Percentiles rank a stretch among this genome's conserved stretches.
Conservation (phyloP, 768 basidiomycete genomes). For the Phlebiopsis flavidoalba region DNA sequence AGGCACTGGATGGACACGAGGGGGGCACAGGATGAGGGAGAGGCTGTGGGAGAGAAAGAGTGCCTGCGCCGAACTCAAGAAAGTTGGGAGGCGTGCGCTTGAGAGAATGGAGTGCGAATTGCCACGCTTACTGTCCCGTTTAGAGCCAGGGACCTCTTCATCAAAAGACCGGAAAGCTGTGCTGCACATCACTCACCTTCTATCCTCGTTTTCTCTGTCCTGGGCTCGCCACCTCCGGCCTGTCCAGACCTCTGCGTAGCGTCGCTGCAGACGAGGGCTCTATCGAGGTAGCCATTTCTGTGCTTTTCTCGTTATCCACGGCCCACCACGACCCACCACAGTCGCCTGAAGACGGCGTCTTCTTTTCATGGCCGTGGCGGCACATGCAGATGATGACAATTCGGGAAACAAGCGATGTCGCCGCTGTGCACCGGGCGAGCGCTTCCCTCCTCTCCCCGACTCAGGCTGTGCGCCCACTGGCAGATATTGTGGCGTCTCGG, state of each 20-base stretch:
- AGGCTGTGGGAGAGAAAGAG: constrained; percentile 1
- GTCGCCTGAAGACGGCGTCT: neutral
- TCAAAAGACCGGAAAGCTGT: constrained; percentile 5
- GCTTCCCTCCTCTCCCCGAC: neutral
- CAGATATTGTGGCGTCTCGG: neutral
- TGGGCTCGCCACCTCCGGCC: neutral
- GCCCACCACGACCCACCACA: too few relatives aligned
- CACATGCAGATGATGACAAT: neutral
- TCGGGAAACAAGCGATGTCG: neutral
- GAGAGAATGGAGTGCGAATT: neutral
- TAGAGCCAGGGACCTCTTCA: neutral
- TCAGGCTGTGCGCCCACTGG: neutral
- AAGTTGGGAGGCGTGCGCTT: neutral
- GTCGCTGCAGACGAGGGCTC: neutral
- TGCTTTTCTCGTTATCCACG: too few relatives aligned
- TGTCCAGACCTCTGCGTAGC: neutral
- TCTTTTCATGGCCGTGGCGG: neutral
- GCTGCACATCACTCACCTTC: neutral
- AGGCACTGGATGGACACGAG: neutral
- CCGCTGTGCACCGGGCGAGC: neutral
- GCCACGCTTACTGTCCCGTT: neutral
- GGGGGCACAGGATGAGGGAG: neutral
- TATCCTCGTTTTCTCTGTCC: neutral
- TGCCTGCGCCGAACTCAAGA: neutral
- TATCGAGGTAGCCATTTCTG: too few relatives aligned